Evolutionary conservation across 768 basidiomycete genomes (phyloP), one percentile per base, ranked within the genome.

Genomic region (Tylopilus sp.): DNA sequence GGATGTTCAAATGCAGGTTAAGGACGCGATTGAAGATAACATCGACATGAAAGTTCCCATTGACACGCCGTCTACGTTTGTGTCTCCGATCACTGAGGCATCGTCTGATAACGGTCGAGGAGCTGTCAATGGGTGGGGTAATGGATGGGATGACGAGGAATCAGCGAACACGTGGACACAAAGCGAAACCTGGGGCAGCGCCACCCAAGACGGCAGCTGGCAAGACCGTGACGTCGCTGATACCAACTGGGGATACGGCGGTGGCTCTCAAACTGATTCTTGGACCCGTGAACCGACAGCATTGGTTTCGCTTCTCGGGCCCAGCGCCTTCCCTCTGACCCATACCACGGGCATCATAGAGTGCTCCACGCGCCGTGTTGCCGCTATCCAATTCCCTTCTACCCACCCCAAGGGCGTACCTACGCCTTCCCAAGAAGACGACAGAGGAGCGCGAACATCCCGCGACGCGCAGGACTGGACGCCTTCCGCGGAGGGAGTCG

Each of bases 261-360:
- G 42, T 13, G 13, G 31, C 54, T 26, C 49, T 28, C 28, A 28
- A 28, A 28, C 28, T 10, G 26, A 28, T 28, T 52, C 66, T 2
- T 71, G 68, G 68, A 52, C 18, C n/a, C 56, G 52, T 17, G 60
- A 64, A 6, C 31, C 52, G 10, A 10, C 45, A 4, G 57, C 63
- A n/a, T 63, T 82, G 33, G 49, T 72, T 38, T 57, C 69, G 5
- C 60, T 80, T 38, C 65, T 88, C 6, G 87, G 85, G 0, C 79
- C 80, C 3, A 80, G 78, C 12, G 63, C 68, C 6, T 66, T 88
- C 31, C 80, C 85, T 0, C 58, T 78, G 47, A 86, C 86, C 0
- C 86, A 88, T 58, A 76, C 73, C 6, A 73, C 82, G 2, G 85
- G 84, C 9, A 67, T 87, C 43, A 79, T 86, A 47, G 88, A 90